Conservation (phyloP, 805 yeast species). For the Saturnispora silvae region DNA sequence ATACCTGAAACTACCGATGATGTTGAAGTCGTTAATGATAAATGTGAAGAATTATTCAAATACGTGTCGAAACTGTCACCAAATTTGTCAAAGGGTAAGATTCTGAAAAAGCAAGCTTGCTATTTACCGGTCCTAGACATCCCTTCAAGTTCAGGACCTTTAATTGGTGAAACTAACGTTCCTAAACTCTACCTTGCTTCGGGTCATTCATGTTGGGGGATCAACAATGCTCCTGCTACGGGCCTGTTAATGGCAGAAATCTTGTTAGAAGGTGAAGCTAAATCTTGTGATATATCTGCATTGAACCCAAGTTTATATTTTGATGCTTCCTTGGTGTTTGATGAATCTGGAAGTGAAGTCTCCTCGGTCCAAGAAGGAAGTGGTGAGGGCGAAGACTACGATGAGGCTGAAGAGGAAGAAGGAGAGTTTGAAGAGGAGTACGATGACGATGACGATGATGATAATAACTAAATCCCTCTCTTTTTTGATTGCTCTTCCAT, state of each 20-base stretch:
- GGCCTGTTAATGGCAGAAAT: constrained; percentile 90
- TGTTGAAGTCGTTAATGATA: constrained; percentile 75
- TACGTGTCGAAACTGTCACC: constrained; percentile 71
- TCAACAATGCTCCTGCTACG: constrained; percentile 93
- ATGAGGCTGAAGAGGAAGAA: constrained; percentile 16
- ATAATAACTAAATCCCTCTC: too few species aligned
- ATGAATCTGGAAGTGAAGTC: constrained; percentile 18
- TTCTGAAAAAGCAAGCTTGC: constrained; percentile 84
- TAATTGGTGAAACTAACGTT: constrained; percentile 89
- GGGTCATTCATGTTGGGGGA: constrained; percentile 99
- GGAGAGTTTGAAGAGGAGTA: constrained; percentile 16
- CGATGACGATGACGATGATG: constrained; percentile 13
- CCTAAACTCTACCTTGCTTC: constrained; percentile 68
- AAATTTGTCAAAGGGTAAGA: constrained; percentile 59
- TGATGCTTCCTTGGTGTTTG: constrained; percentile 45
- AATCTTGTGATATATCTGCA: constrained; percentile 67
- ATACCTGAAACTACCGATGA: constrained; percentile 92
- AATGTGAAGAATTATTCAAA: constrained; percentile 78
- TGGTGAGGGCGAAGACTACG: constrained; percentile 21
- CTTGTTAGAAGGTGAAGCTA: constrained; percentile 70
- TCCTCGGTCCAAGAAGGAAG: neutral
- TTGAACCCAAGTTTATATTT: constrained; percentile 82
- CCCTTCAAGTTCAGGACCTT: constrained; percentile 86
- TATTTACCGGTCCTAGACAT: constrained; percentile 90
- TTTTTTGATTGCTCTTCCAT: too few species aligned